phyloP scores from a whole-genome alignment of 257 asterid species.

The Fraxinus anomala region DNA sequence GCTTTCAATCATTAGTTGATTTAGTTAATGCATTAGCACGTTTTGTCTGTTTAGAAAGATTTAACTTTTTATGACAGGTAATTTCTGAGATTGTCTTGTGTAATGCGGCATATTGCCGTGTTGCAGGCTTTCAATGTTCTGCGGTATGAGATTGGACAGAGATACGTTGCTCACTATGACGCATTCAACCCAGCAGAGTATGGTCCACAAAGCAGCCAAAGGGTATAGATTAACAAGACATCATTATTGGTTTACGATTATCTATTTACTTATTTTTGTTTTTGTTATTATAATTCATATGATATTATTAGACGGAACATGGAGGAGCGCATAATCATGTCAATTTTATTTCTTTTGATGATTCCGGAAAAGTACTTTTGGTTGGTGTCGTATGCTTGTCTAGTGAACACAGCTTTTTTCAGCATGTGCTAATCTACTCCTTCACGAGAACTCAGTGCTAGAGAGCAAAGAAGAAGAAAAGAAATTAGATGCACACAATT shows the following conservation, averaged over 20 bases:
- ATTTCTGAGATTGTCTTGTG: constrained; percentile 47
- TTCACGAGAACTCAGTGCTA: too few relatives aligned
- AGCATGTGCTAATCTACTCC: too few relatives aligned
- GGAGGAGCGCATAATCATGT: background rate
- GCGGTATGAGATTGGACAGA: constrained; percentile 78
- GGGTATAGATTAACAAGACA: constrained; percentile 44
- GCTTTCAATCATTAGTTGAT: background rate
- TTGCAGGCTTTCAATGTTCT: constrained; percentile 89
- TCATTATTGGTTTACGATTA: background rate
- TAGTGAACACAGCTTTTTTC: too few relatives aligned
- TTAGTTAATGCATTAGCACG: constrained; percentile 10
- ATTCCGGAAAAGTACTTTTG: too few relatives aligned
- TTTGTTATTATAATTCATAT: background rate
- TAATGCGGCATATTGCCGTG: constrained; percentile 40
- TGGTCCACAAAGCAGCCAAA: constrained; percentile 80
- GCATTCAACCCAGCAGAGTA: constrained; percentile 73
- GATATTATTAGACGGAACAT: background rate
- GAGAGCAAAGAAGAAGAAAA: too few relatives aligned
- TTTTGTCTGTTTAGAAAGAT: constrained; percentile 31
- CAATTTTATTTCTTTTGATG: background rate
- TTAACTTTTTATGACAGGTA: constrained; percentile 45
- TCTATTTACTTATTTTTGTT: background rate
- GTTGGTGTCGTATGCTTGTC: too few relatives aligned
- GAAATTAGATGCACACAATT: too few relatives aligned
- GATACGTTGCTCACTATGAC: constrained; percentile 79